Evolutionary conservation across 2,329 filamentous ascomycete species (phyloP).

Genomic region (Cryphonectria radicalis): DNA sequence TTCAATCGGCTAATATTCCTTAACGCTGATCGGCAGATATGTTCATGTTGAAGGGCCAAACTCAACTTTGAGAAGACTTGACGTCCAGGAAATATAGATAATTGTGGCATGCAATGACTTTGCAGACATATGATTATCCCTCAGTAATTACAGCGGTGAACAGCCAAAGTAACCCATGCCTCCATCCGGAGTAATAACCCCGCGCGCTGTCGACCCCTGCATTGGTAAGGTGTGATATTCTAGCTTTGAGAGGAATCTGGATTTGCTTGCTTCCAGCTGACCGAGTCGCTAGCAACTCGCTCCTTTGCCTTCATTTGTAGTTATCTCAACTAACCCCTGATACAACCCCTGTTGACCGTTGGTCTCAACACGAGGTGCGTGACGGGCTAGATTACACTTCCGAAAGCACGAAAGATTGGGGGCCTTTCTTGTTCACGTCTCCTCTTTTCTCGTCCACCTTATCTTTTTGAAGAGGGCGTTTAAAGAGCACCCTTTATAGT

Average conservation of each 20-base stretch:
- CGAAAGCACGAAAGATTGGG: neutral
- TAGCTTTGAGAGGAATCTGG: neutral
- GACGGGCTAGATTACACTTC: neutral
- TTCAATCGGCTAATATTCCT: neutral
- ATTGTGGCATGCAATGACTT: neutral
- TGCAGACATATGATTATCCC: neutral
- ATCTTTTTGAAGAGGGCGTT: neutral
- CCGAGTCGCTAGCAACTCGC: neutral
- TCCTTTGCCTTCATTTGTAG: neutral
- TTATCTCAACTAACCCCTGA: neutral
- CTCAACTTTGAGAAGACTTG: neutral
- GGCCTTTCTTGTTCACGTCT: neutral
- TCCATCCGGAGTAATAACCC: neutral
- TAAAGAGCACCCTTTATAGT: neutral
- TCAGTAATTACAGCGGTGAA: neutral
- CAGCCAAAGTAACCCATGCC: neutral
- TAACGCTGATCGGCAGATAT: neutral
- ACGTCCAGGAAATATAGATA: neutral
- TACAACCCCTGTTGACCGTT: neutral
- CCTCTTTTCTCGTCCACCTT: neutral
- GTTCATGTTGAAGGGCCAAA: neutral
- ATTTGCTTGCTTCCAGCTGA: neutral
- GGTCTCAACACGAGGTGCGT: neutral
- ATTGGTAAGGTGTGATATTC: neutral
- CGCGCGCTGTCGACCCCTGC: neutral